Evolutionary conservation across 805 yeast species (phyloP).

Genomic region (Cyberlindnera xylosilytica): DNA sequence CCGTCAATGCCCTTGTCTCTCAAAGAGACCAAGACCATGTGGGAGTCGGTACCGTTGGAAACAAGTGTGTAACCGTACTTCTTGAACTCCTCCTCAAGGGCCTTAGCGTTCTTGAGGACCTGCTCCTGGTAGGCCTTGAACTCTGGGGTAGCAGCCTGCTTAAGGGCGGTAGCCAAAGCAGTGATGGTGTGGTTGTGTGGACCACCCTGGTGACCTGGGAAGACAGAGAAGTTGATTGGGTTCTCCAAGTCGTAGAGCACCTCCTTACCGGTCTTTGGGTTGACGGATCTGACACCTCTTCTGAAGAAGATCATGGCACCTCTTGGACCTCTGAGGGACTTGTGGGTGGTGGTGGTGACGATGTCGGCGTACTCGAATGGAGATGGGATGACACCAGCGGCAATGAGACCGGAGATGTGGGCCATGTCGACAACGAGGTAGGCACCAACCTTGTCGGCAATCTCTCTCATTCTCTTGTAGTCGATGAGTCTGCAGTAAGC

Average conservation of each 20-base stretch:
- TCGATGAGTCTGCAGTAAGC: conserved; percentile 97
- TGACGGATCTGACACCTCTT: conserved; percentile 83
- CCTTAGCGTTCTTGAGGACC: conserved; percentile 78
- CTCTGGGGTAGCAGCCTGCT: conserved; percentile 88
- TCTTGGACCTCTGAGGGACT: conserved; percentile 98
- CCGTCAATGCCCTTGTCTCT: conserved; percentile 82
- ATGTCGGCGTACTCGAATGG: conserved; percentile 97
- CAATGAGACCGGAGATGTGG: conserved; percentile 92
- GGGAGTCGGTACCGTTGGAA: conserved; percentile 93
- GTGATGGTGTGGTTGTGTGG: conserved; percentile 98
- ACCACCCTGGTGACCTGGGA: conserved; percentile 99
- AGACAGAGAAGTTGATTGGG: conserved; percentile 92
- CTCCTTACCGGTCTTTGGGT: conserved; percentile 76
- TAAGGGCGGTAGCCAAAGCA: conserved; percentile 92
- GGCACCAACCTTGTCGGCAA: conserved; percentile 97
- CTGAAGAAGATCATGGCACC: conserved; percentile 99
- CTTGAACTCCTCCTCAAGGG: conserved; percentile 66
- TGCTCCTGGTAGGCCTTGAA: conserved; percentile 81
- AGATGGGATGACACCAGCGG: conserved; percentile 93
- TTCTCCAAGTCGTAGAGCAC: conserved; percentile 82
- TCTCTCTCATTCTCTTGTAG: conserved; percentile 93
- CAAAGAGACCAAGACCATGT: conserved; percentile 81
- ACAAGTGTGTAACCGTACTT: conserved; percentile 71
- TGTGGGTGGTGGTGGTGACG: conserved; percentile 98
- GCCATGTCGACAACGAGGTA: conserved; percentile 98